Percentiles rank a stretch among this genome's conserved stretches.
Conservation (phyloP, 2,329 filamentous ascomycete species). For the Pseudocercospora musae region DNA sequence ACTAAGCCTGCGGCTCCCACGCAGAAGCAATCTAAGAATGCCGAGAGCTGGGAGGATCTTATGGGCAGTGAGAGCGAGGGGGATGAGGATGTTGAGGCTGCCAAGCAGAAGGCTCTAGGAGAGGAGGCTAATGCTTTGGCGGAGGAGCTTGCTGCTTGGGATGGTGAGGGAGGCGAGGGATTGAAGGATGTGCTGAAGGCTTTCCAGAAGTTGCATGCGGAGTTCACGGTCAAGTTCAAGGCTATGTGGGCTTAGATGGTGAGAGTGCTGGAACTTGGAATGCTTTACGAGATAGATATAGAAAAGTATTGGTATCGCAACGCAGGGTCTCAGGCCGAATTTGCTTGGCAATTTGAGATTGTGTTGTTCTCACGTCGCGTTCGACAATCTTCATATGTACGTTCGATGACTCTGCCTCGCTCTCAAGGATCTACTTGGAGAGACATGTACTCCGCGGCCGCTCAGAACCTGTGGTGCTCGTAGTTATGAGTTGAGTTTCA, state of each 20-base stretch:
- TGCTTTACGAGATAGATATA: neutral
- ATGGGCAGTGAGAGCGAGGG: constrained; percentile 41
- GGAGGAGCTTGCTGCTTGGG: constrained; percentile 34
- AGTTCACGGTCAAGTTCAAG: constrained; percentile 63
- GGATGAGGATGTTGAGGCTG: constrained; percentile 27
- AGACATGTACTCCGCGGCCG: too few relatives aligned
- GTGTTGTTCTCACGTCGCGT: too few relatives aligned
- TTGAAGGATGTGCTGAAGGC: constrained; percentile 58
- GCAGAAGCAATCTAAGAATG: constrained; percentile 41
- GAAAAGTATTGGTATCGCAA: neutral
- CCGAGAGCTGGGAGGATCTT: constrained; percentile 42
- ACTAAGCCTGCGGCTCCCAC: constrained; percentile 20
- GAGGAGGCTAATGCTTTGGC: constrained; percentile 26
- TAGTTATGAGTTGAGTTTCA: too few relatives aligned
- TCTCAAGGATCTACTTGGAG: too few relatives aligned
- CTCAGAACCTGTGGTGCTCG: too few relatives aligned
- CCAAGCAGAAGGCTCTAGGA: constrained; percentile 24
- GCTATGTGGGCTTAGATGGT: constrained; percentile 55
- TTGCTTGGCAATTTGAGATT: too few relatives aligned
- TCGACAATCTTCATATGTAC: too few relatives aligned
- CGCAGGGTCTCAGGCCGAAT: too few relatives aligned
- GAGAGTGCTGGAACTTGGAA: neutral
- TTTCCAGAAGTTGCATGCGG: constrained; percentile 55
- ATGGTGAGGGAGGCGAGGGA: constrained; percentile 43
- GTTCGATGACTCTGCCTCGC: too few relatives aligned